These are phyloP conservation scores for Elaeagnus macrophylla DNA, from an alignment of 306 rosid species.

Conservation along the genomic window DNA sequence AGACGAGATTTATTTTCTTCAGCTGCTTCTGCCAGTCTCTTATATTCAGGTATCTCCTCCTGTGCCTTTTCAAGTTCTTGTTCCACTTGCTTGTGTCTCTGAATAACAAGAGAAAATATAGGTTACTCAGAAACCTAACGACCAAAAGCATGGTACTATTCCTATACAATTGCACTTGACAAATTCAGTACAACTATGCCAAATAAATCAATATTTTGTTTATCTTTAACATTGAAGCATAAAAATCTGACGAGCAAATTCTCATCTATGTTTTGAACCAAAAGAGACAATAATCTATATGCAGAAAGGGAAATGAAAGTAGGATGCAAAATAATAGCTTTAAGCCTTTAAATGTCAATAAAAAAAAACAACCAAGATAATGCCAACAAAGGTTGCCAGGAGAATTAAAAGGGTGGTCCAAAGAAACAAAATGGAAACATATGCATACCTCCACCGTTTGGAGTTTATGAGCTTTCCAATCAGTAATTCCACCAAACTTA, in stretches of 20 bases:
- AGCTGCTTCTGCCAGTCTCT: slow-evolving; percentile 54
- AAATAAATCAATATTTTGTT: background rate
- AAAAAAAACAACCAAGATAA: background rate
- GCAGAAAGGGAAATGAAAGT: background rate
- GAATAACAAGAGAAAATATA: slow-evolving; percentile 22
- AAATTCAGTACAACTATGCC: background rate
- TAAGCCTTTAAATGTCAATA: background rate
- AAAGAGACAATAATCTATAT: too few species aligned
- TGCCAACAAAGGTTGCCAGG: background rate
- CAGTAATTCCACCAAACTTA: slow-evolving; percentile 95
- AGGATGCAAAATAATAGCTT: background rate
- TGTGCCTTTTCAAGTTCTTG: slow-evolving; percentile 76
- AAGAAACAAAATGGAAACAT: slow-evolving; percentile 15
- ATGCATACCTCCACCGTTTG: slow-evolving; percentile 78
- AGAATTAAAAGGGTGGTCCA: background rate
- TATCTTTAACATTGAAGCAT: background rate
- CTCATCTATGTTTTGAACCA: background rate
- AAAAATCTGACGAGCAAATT: too few species aligned
- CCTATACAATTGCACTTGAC: background rate
- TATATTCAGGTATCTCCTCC: slow-evolving; percentile 69
- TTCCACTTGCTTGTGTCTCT: slow-evolving; percentile 78
- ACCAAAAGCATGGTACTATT: background rate
- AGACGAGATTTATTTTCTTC: slow-evolving; percentile 49
- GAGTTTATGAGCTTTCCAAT: slow-evolving; percentile 94
- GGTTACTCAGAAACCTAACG: background rate